Base-by-base conservation (phyloP, 306 rosid species). In the Bauhinia variegata region DNA sequence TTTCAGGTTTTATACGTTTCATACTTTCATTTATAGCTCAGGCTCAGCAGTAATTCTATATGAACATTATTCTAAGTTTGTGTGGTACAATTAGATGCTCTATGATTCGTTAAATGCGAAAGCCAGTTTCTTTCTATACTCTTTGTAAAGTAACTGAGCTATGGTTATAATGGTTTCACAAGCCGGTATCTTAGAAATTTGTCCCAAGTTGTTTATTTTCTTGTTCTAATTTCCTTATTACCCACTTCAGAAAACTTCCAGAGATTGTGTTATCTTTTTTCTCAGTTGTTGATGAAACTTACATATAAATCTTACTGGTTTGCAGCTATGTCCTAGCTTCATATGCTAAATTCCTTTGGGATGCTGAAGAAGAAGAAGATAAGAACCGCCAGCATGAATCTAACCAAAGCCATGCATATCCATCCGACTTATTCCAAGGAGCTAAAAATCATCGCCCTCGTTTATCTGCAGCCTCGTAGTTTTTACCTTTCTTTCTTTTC, bases 331-430 rank as follows among this genome's bases (percentile, higher is more conserved):
- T 85, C 10, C 14, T 83, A 6, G 97, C 92, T 67, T 85, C 96
- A 32, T 84, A 88, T 82, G 97, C 95, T 37, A 74, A 75, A 0
- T 91, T 91, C 72, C 95, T 89, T 17, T 92, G 95, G 96, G 96
- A 92, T 63, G 65, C 74, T 30, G 84, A 87, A 54, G 92, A 76
- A n/a, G n/a, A n/a, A 23, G 85, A 78, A 56, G 72, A 65, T 11
- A 68, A 67, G 57, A 75, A 52, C 31, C 11, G 34, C 10, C 37
- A 38, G 58, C 75, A 52, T 55, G 65, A 74, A 65, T 53, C 68
- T 15, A 80, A 74, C 37, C 62, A 68, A 12, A 70, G n/a, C 53
- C 78, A 38, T 37, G 1, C 71, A 46, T 17, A 73, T 47, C 72
- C 70, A 14, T 14, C 79, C 41, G 52, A 73, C 55, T 65, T 71